Conservation (phyloP, 2,329 filamentous ascomycete species). For the Hymenoscyphus infarciens region DNA sequence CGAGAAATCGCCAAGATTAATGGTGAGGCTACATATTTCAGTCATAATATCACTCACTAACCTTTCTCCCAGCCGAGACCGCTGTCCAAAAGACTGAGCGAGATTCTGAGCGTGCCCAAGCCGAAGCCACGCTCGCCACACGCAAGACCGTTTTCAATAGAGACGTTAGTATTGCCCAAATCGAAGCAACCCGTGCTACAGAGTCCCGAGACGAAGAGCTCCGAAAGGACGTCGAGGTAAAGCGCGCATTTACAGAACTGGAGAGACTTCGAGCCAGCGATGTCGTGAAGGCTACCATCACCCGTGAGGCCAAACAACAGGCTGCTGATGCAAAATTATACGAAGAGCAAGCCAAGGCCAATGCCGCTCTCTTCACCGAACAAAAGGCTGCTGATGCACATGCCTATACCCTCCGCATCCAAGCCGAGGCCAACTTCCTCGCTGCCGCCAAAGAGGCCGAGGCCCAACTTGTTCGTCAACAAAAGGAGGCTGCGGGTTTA, state of each 20-base stretch:
- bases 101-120: constrained; percentile 74
- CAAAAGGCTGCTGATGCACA: constrained; percentile 52
- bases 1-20: constrained; percentile 86
- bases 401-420: constrained; percentile 44
- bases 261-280: constrained; percentile 74
- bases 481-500: constrained; percentile 75
- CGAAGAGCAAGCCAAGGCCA: constrained; percentile 50
- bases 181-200: constrained; percentile 68
- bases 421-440: constrained; percentile 39
- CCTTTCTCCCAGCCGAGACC: constrained; percentile 53
- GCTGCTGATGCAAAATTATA: constrained; percentile 64
- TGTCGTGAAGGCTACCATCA: constrained; percentile 73
- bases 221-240: constrained; percentile 72
- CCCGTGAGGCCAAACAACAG: constrained; percentile 65
- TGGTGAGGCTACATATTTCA: constrained; percentile 58
- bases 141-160: constrained; percentile 69
- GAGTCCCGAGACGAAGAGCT: constrained; percentile 78
- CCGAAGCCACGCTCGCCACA: constrained; percentile 72
- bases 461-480: constrained; percentile 54
- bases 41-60: constrained; percentile 45
- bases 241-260: constrained; percentile 74
- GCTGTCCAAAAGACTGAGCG: constrained; percentile 81
- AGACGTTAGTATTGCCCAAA: constrained; percentile 71
- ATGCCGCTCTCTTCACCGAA: constrained; percentile 41
- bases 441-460: constrained; percentile 49